Conservation (phyloP, 1,284 basidiomycete species). For the Malassezia restricta region DNA sequence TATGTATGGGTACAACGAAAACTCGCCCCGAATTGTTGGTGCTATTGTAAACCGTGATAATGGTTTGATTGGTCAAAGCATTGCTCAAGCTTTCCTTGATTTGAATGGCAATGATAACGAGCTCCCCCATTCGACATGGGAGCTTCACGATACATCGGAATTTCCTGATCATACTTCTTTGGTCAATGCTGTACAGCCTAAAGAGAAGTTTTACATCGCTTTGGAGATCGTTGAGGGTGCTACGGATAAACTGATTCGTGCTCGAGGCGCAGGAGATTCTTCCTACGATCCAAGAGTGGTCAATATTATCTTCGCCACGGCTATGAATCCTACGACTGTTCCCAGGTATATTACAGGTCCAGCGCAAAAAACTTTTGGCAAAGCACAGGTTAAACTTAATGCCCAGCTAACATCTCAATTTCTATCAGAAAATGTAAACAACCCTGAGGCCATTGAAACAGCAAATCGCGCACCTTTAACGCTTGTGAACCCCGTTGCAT, state of each 20-base stretch:
- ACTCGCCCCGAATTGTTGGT: slow-evolving; percentile 22
- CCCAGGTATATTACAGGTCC: slow-evolving; percentile 22
- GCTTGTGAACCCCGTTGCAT: slow-evolving; percentile 53
- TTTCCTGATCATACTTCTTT: slow-evolving; percentile 20
- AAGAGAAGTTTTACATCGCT: slow-evolving; percentile 15
- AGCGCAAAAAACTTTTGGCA: slow-evolving; percentile 14
- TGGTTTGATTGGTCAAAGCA: slow-evolving; percentile 20
- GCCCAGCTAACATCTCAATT: slow-evolving; percentile 20
- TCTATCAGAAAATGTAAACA: slow-evolving; percentile 14
- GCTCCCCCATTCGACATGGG: slow-evolving; percentile 29
- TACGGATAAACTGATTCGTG: slow-evolving; percentile 20
- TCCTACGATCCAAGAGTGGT: slow-evolving; percentile 25
- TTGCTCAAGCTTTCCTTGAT: slow-evolving; percentile 21
- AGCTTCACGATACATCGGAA: slow-evolving; percentile 14
- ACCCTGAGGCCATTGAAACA: slow-evolving; percentile 34
- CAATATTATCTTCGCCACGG: slow-evolving; percentile 24
- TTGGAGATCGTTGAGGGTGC: slow-evolving; percentile 26
- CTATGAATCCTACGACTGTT: slow-evolving; percentile 25
- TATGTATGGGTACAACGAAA: slow-evolving; percentile 23
- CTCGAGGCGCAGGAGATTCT: slow-evolving; percentile 27
- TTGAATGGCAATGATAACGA: slow-evolving; percentile 15
- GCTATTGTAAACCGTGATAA: slow-evolving; percentile 36
- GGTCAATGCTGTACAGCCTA: slow-evolving; percentile 24
- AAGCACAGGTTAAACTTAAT: slow-evolving; percentile 16
- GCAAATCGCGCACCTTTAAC: slow-evolving; percentile 54